Base-by-base conservation (phyloP, 2,329 filamentous ascomycete genomes). In the Monilinia laxa region DNA sequence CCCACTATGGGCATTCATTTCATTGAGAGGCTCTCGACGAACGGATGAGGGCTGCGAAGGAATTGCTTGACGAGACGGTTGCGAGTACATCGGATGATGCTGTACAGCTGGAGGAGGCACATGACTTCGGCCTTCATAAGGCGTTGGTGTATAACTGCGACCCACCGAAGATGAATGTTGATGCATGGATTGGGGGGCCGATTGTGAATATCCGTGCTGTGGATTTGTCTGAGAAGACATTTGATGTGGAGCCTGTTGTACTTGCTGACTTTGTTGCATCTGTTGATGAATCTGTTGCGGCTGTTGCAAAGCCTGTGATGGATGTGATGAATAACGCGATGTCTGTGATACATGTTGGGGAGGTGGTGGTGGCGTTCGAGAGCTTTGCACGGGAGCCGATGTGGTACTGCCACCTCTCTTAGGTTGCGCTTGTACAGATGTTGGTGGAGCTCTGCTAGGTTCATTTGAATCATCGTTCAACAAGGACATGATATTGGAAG, bases 401-500 rank as follows among this genome's bases (percentile, higher is more conserved):
- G 73, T 14, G 71, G 71, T 4, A 38, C n/a, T 28, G 25, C 28
- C 31, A 40, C 31, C 45, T 51, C 58, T 51, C 58, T 62, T 62
- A 18, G 72, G 71, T 23, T 74, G 74, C 38, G 74, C 73, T 42
- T 71, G 74, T 16, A 71, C 71, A 28, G 67, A 62, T 45, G 72
- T 71, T 38, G 67, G 66, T 6, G 71, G 68, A 35, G 73, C 68
- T 64, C 73, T 74, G 40, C 68, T 72, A 62, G 80, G 78, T 1
- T 80, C 76, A n/a, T 81, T 81, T 9, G 81, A 78, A 64, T 88
- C 86, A 63, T 76, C 74, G 69, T 88, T 85, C 3, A 89, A 79
- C 68, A 89, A 76, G 0, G 85, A 85, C 82, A 88, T 87, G 68
- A 89, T 81, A 69, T 80, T 88, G 18, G 85, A 87, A 10, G 82